Evolutionary conservation across 23 red algal genomes (phyloP).

Genomic region (Chondrus crispus): DNA sequence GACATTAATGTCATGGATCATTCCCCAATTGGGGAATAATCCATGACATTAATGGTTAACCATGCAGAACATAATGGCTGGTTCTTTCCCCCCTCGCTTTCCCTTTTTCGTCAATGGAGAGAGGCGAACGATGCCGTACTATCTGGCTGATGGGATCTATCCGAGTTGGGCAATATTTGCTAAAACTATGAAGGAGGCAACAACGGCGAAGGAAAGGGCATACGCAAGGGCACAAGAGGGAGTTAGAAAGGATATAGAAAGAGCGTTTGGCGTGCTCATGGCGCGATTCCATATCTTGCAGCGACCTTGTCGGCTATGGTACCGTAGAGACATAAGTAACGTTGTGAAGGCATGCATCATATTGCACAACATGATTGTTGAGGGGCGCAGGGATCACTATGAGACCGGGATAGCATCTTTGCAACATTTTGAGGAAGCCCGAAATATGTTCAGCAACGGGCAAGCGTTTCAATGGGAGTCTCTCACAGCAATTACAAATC

Average conservation of each 20-base stretch:
- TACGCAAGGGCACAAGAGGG: neutral
- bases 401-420: neutral
- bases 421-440: neutral
- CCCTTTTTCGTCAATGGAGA: neutral
- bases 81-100: slow-evolving; percentile 1
- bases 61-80: no score
- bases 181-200: neutral
- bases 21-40: no score
- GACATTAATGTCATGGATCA: no score
- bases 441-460: neutral
- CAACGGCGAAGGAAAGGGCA: neutral
- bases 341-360: neutral
- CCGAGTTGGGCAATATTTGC: neutral
- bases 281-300: neutral
- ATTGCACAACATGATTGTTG: slow-evolving; percentile 7
- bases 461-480: neutral
- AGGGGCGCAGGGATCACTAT: neutral
- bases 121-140: neutral
- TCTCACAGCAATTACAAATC: no score
- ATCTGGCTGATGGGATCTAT: slow-evolving; percentile 37
- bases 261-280: neutral
- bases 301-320: neutral
- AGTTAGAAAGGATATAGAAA: slow-evolving; percentile 29
- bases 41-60: no score
- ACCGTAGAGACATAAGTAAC: neutral